Conservation (phyloP, 495 filamentous ascomycete genomes). For the Cenococcum geophilum region DNA sequence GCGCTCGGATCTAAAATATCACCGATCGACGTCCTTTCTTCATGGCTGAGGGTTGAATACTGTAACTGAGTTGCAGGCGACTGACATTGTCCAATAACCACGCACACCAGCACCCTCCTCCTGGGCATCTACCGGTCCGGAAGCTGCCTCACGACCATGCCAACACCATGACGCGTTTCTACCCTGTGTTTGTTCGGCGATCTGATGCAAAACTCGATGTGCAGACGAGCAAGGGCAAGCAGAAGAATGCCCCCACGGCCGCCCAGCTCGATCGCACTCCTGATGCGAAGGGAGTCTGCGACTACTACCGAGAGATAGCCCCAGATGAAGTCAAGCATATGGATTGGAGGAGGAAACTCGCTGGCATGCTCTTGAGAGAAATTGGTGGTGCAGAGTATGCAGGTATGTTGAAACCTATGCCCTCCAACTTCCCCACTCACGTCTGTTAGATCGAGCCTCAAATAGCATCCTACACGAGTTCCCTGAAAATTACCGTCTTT, state of each 20-base stretch:
- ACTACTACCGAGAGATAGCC: constrained; percentile 44
- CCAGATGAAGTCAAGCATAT: constrained; percentile 42
- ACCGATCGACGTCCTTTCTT: too few relatives aligned
- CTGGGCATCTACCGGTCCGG: neutral
- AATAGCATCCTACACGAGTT: constrained; percentile 48
- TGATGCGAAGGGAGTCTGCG: constrained; percentile 44
- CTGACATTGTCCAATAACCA: neutral
- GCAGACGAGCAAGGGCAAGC: constrained; percentile 30
- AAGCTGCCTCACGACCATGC: neutral
- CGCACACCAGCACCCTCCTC: neutral
- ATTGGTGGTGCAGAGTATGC: constrained; percentile 38
- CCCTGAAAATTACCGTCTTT: constrained; percentile 54
- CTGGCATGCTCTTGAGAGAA: constrained; percentile 46
- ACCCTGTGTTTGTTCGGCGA: constrained; percentile 36
- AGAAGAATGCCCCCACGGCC: constrained; percentile 43
- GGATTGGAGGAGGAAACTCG: constrained; percentile 53
- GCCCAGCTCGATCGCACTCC: constrained; percentile 44
- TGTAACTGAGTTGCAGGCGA: neutral
- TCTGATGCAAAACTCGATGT: constrained; percentile 42
- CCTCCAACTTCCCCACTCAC: constrained; percentile 20
- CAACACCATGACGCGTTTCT: constrained; percentile 34
- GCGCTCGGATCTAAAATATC: neutral
- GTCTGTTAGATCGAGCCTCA: constrained; percentile 33
- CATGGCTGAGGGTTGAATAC: neutral
- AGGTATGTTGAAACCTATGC: constrained; percentile 23